phyloP scores from a whole-genome alignment of 805 yeast species.

The Ogataea parapolymorpha region DNA sequence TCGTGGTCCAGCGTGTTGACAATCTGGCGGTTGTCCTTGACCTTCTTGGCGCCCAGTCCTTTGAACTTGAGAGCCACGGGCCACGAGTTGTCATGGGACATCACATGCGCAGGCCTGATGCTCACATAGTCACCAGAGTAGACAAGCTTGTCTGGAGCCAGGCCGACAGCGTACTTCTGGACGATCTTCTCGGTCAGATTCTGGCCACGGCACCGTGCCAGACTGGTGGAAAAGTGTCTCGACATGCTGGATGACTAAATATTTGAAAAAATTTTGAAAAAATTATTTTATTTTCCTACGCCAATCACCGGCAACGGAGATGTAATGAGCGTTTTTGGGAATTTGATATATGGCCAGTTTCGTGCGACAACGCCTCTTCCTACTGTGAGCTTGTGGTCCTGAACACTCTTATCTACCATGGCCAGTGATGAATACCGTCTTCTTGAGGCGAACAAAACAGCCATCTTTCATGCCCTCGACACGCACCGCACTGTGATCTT shows the following conservation, averaged over 20 bases:
- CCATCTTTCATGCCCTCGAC: constrained; percentile 15
- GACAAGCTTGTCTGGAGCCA: constrained; percentile 72
- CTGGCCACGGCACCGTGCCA: constrained; percentile 52
- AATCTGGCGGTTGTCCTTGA: constrained; percentile 83
- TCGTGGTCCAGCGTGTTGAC: constrained; percentile 98
- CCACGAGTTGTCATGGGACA: constrained; percentile 99
- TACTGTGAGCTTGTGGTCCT: no score
- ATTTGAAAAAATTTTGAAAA: constrained; percentile 4
- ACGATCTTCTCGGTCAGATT: constrained; percentile 94
- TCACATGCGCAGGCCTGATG: constrained; percentile 92
- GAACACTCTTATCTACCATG: not conserved
- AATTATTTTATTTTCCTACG: not conserved
- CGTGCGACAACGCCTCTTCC: not conserved
- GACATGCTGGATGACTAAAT: constrained; percentile 8
- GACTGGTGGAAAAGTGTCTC: constrained; percentile 20
- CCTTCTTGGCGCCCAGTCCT: constrained; percentile 86
- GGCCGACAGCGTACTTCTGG: constrained; percentile 86
- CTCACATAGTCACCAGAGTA: constrained; percentile 93
- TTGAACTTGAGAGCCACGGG: constrained; percentile 96
- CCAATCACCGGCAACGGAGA: constrained; percentile 11
- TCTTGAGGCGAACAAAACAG: constrained; percentile 3
- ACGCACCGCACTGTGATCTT: constrained; percentile 3
- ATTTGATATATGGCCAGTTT: not conserved
- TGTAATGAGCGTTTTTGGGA: not conserved
- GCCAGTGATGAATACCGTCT: constrained; percentile 3